Evolutionary conservation across 441 rosid species (phyloP).

Genomic region (Iberis amara): DNA sequence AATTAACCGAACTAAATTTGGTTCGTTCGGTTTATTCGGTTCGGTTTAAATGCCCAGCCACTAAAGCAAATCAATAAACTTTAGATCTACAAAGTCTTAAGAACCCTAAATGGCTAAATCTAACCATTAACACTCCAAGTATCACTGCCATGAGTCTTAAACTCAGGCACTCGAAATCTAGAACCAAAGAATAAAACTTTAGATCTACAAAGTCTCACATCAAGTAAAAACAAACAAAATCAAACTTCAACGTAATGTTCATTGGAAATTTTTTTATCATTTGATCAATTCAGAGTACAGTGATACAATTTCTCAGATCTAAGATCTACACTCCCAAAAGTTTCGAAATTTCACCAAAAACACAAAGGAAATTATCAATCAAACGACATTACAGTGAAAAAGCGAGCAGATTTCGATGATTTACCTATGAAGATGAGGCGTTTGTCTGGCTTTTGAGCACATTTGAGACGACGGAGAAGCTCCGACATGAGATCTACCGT

Average conservation of each 20-base stretch:
- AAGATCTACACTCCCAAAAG: not conserved
- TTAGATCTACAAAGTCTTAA: no score
- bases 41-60: no score
- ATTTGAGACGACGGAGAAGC: constrained; percentile 53
- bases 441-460: constrained; percentile 56
- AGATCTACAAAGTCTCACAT: not conserved
- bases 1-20: no score
- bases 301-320: constrained; percentile 15
- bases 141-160: constrained; percentile 2
- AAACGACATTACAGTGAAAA: constrained; percentile 3
- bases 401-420: constrained; percentile 1
- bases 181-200: no score
- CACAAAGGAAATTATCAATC: not conserved
- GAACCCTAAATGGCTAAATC: no score
- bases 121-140: no score
- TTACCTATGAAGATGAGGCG: constrained; percentile 55
- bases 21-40: no score
- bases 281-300: constrained; percentile 6
- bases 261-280: not conserved
- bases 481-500: constrained; percentile 59
- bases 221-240: not conserved
- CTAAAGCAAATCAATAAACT: no score
- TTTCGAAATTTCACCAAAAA: not conserved
- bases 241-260: not conserved
- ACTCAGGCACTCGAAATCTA: no score